Conservation (phyloP, 2,329 filamentous ascomycete genomes). For the Fusarium torreyae region DNA sequence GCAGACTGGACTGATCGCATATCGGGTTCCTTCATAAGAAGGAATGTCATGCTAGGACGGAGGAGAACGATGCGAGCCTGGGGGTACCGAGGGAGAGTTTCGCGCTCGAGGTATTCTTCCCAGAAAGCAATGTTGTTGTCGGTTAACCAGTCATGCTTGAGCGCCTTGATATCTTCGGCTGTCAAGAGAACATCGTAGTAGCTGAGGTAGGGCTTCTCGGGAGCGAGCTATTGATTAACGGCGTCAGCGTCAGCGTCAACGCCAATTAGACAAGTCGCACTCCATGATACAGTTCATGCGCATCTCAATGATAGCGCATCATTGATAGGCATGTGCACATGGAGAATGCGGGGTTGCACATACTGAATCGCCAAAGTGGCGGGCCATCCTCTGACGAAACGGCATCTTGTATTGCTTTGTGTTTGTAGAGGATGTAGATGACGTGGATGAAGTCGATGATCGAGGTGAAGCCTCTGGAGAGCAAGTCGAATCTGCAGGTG, state of each 20-base stretch:
- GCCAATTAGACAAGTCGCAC: constrained; percentile 17
- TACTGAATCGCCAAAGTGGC: constrained; percentile 65
- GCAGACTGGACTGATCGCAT: constrained; percentile 72
- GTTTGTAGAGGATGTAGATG: constrained; percentile 31
- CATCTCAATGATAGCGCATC: constrained; percentile 30
- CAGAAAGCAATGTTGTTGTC: constrained; percentile 99
- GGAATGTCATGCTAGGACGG: constrained; percentile 91
- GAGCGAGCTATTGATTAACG: constrained; percentile 62
- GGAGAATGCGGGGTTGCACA: constrained; percentile 47
- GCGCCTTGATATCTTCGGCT: constrained; percentile 87
- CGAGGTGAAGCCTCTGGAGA: constrained; percentile 32
- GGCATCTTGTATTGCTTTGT: constrained; percentile 54
- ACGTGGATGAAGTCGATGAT: constrained; percentile 29
- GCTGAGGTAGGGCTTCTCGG: constrained; percentile 58
- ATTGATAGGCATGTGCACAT: constrained; percentile 19
- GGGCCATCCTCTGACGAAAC: constrained; percentile 61
- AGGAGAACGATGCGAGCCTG: constrained; percentile 91
- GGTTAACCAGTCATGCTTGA: constrained; percentile 95
- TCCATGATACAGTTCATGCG: constrained; percentile 16
- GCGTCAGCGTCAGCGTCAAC: constrained; percentile 29
- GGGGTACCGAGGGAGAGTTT: constrained; percentile 84
- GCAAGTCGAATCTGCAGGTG: constrained; percentile 31
- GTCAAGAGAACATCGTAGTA: constrained; percentile 72
- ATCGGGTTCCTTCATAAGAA: constrained; percentile 83
- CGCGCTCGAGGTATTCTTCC: constrained; percentile 96